phyloP scores from a whole-genome alignment of 2,329 filamentous ascomycete species.

The Curvularia spicifera region DNA sequence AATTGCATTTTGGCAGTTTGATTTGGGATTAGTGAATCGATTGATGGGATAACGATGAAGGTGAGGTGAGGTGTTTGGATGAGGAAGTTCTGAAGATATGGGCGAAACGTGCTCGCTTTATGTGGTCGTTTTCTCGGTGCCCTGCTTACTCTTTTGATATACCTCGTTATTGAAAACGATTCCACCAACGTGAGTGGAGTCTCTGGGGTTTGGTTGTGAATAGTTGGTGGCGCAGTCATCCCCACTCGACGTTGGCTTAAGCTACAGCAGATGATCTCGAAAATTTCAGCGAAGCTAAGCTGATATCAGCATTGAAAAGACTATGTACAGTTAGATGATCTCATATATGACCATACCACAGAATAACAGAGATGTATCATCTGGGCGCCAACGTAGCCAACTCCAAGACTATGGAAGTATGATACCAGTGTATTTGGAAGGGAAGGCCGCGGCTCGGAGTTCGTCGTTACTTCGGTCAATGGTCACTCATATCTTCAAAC shows the following conservation, averaged over 20 bases:
- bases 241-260: neutral
- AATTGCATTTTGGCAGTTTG: conserved; percentile 10
- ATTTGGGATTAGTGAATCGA: neutral
- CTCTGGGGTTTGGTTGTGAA: neutral
- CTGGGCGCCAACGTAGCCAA: neutral
- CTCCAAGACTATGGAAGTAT: neutral
- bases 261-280: neutral
- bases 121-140: neutral
- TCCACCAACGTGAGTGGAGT: neutral
- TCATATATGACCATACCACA: no score
- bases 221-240: neutral
- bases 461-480: neutral
- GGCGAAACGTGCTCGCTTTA: neutral
- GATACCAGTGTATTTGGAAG: neutral
- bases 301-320: neutral
- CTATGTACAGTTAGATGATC: neutral
- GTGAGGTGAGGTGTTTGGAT: neutral
- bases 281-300: neutral
- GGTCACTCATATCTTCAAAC: neutral
- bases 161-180: neutral
- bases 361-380: neutral
- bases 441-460: no score
- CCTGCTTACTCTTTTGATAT: neutral
- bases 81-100: neutral
- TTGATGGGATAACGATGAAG: neutral